Base-by-base conservation (phyloP, 1,284 basidiomycete species). In the Cutaneotrichosporon sp. region DNA sequence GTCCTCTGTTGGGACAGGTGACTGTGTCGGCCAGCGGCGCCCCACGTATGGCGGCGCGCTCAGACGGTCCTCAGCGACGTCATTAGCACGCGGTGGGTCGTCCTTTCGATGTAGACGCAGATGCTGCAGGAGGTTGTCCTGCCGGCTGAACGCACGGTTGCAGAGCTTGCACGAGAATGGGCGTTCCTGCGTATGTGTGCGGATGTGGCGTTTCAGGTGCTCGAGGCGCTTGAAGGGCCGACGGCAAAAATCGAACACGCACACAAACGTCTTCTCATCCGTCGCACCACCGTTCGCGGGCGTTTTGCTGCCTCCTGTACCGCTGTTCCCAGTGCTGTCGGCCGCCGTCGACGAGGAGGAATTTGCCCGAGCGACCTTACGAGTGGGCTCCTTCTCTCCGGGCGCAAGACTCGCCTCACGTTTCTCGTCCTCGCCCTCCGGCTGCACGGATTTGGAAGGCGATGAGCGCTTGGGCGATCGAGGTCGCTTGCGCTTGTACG, bases 181-280 rank as follows among this genome's bases (percentile, higher is more conserved):
- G 53, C 88, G 83, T 78, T 94, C 92, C 84, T 90, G 85, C 5
- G 91, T 93, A 76, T 95, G 92, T n/a, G 91, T 92, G 61, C 91
- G 85, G 40, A 92, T 81, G 78, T 96, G 92, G 49, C 91, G 82
- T 80, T 90, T 90, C 69, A 95, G 83, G 75, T 95, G 91, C 76
- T 95, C 92, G 82, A 90, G 87, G 9, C 91, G 86, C 83, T 92
- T 93, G 86, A 94, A 96, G 66, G 89, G 82, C 66, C 89, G 84
- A 5, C 89, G 87, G 76, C 92, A 95, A 8, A 70, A 70, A 36
- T 70, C 69, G 34, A 69, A 68, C 11, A 66, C 64, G 26, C 69
- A 70, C 14, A 66, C 65, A 47, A 66, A 70, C 21, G 63, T 56
- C 60, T 66, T 66, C 50, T 66, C 63, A 40, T 70, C 69, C 2